Evolutionary conservation across 192 early-diverging fungal species (phyloP).

Genomic region (Linnemannia hyalina): DNA sequence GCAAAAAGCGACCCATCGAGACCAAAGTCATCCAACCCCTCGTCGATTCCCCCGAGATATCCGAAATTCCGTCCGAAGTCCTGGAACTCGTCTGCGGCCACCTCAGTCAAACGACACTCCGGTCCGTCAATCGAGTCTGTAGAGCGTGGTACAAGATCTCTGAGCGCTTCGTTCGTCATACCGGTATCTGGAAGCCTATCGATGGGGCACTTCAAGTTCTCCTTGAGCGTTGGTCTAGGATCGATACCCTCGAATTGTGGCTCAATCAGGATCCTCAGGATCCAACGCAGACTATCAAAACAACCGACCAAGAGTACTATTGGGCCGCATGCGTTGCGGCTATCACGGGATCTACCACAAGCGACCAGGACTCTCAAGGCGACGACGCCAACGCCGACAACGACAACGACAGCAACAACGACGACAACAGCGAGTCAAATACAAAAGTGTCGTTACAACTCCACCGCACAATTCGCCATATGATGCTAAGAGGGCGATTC

Average conservation of each 20-base stretch:
- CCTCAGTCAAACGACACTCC: slow-evolving; percentile 28
- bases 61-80: slow-evolving; percentile 31
- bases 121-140: slow-evolving; percentile 30
- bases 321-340: neutral
- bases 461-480: neutral
- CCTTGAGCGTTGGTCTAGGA: neutral
- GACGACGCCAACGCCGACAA: no score
- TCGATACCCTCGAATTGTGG: slow-evolving; percentile 8
- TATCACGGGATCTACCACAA: neutral
- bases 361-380: neutral
- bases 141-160: slow-evolving; percentile 29
- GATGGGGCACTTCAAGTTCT: neutral
- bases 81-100: slow-evolving; percentile 26
- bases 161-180: slow-evolving; percentile 16
- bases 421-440: neutral
- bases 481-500: neutral
- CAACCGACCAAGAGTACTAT: no score
- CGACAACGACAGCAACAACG: no score
- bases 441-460: neutral
- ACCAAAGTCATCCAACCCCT: slow-evolving; percentile 18
- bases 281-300: neutral
- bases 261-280: neutral
- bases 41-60: neutral
- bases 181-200: slow-evolving; percentile 23
- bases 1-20: neutral